Evolutionary conservation across 2,329 filamentous ascomycete species (phyloP).

Genomic region (Exophiala calicioides): DNA sequence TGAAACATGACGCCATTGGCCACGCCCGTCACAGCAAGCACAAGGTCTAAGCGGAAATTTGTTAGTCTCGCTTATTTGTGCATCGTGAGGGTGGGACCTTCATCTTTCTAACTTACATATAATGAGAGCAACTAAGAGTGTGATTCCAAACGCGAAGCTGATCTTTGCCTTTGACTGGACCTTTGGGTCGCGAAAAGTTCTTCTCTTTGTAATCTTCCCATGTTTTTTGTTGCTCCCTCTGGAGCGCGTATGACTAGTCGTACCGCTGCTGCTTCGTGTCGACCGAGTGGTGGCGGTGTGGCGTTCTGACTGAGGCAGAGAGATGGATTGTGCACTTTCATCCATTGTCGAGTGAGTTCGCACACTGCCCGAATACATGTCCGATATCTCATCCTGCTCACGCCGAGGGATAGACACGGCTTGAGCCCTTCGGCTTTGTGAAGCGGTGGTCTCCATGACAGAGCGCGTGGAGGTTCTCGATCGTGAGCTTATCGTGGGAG

Average conservation of each 20-base stretch:
- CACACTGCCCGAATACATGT: slow-evolving; percentile 18
- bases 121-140: slow-evolving; percentile 60
- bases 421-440: slow-evolving; percentile 12
- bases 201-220: too few species aligned
- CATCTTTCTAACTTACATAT: slow-evolving; percentile 73
- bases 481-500: slow-evolving; percentile 22
- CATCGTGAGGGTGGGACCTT: too few species aligned
- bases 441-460: slow-evolving; percentile 29
- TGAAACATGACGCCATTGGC: slow-evolving; percentile 71
- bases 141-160: slow-evolving; percentile 65
- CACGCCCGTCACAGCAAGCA: slow-evolving; percentile 66
- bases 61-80: slow-evolving; percentile 10
- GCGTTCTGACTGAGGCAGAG: slow-evolving; percentile 4
- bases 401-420: slow-evolving; percentile 14
- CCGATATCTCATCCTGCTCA: slow-evolving; percentile 15
- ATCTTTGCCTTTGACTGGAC: slow-evolving; percentile 42
- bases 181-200: slow-evolving; percentile 42
- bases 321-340: not conserved
- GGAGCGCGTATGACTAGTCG: slow-evolving; percentile 7
- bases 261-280: slow-evolving; percentile 11
- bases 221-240: too few species aligned
- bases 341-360: not conserved
- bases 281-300: slow-evolving; percentile 1
- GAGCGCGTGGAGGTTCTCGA: slow-evolving; percentile 31
- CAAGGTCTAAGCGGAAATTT: slow-evolving; percentile 66